Conservation (phyloP, 1,139 yeast genomes). For the Maudiozyma humilis region DNA sequence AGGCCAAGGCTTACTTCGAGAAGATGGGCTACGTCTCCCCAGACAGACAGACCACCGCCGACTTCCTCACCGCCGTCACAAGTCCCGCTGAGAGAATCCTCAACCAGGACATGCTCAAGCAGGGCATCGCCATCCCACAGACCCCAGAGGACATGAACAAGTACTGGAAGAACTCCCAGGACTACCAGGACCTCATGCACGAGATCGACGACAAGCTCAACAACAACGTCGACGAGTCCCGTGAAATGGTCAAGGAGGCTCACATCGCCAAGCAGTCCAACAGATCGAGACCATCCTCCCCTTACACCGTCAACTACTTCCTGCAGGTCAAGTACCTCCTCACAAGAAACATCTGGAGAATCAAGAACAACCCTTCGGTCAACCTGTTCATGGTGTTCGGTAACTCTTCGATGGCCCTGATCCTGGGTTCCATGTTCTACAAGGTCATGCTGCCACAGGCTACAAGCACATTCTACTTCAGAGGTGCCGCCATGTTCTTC, state of each 20-base stretch:
- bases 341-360: slow-evolving; percentile 54
- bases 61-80: slow-evolving; percentile 69
- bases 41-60: slow-evolving; percentile 77
- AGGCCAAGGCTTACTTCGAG: slow-evolving; percentile 53
- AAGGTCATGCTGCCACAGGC: slow-evolving; percentile 37
- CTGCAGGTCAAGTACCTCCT: slow-evolving; percentile 58
- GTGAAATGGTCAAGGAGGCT: slow-evolving; percentile 35
- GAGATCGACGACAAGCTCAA: slow-evolving; percentile 36
- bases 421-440: slow-evolving; percentile 68
- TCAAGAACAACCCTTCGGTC: slow-evolving; percentile 58
- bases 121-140: slow-evolving; percentile 57
- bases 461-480: slow-evolving; percentile 51
- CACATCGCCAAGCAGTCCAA: slow-evolving; percentile 53
- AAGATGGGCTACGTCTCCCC: slow-evolving; percentile 68
- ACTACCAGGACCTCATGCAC: slow-evolving; percentile 36
- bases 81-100: slow-evolving; percentile 63
- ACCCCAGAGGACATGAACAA: slow-evolving; percentile 62
- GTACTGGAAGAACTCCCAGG: slow-evolving; percentile 57
- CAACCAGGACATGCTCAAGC: slow-evolving; percentile 25
- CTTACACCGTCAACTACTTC: slow-evolving; percentile 55
- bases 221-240: slow-evolving; percentile 4
- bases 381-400: slow-evolving; percentile 51
- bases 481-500: slow-evolving; percentile 68
- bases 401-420: slow-evolving; percentile 58
- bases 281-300: slow-evolving; percentile 43